Percentiles rank a stretch among this genome's conserved stretches.
These are phyloP conservation scores for Cucumis sativus DNA, from an alignment of 306 rosid species.

Conservation along the genomic window Cucumber_9930_V3 NC_026661.2:5640001-5640500, in stretches of 20 bases:
- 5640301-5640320: too few relatives aligned
- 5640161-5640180: slow-evolving; percentile 69
- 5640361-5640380: too few relatives aligned
- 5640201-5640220: slow-evolving; percentile 75
- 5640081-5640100: neutral
- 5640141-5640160: slow-evolving; percentile 29
- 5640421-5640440: too few relatives aligned
- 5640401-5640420: too few relatives aligned
- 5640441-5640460: too few relatives aligned
- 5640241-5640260: neutral
- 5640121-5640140: neutral
- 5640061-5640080: neutral
- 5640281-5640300: neutral
- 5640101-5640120: neutral
- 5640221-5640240: neutral
- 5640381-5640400: too few relatives aligned
- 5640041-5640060: neutral
- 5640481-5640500: too few relatives aligned
- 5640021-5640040: slow-evolving; percentile 51
- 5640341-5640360: too few relatives aligned
- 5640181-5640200: slow-evolving; percentile 51
- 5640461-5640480: too few relatives aligned
- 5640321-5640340: too few relatives aligned
- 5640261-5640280: neutral
- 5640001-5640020: slow-evolving; percentile 82